phyloP scores from a whole-genome alignment of 352 stramenopile genomes.

The Globisporangium perplexum region DNA sequence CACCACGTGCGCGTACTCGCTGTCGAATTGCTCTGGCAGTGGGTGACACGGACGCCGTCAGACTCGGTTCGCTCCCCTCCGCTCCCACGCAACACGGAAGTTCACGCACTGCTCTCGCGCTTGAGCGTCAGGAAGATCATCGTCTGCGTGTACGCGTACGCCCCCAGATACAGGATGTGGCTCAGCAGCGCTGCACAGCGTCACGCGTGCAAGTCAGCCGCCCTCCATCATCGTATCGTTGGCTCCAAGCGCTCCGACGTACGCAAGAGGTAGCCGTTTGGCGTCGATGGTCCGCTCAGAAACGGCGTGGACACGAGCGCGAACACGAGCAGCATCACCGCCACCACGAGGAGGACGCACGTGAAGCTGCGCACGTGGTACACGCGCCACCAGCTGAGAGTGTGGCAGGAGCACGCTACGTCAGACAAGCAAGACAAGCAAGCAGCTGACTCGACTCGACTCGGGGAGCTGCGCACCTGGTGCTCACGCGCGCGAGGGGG shows the following conservation, averaged over 20 bases:
- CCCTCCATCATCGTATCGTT: neutral
- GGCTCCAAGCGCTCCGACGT: slow-evolving; percentile 7
- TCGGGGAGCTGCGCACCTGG: slow-evolving; percentile 18
- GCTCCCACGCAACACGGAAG: too few species aligned
- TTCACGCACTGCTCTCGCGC: slow-evolving; percentile 29
- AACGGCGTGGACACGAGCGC: slow-evolving; percentile 35
- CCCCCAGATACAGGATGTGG: slow-evolving; percentile 48
- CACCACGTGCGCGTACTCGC: slow-evolving; percentile 29
- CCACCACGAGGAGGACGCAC: slow-evolving; percentile 25
- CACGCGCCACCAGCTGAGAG: slow-evolving; percentile 35
- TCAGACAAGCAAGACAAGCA: too few species aligned
- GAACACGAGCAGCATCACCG: slow-evolving; percentile 44
- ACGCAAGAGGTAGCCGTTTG: slow-evolving; percentile 49
- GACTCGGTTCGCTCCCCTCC: too few species aligned
- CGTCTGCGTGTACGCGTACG: slow-evolving; percentile 67
- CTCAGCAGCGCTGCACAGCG: slow-evolving; percentile 27
- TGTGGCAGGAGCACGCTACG: too few species aligned
- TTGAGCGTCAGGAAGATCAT: slow-evolving; percentile 73
- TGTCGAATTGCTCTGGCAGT: slow-evolving; percentile 22
- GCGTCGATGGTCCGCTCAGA: slow-evolving; percentile 20
- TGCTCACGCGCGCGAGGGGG: slow-evolving; percentile 34
- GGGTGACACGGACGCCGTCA: neutral
- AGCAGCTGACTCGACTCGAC: too few species aligned
- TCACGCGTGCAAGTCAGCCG: too few species aligned
- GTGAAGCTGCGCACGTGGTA: slow-evolving; percentile 44